These are phyloP conservation scores for Dicorynia guianensis DNA, from an alignment of 306 rosid genomes.

Conservation along the genomic window DNA sequence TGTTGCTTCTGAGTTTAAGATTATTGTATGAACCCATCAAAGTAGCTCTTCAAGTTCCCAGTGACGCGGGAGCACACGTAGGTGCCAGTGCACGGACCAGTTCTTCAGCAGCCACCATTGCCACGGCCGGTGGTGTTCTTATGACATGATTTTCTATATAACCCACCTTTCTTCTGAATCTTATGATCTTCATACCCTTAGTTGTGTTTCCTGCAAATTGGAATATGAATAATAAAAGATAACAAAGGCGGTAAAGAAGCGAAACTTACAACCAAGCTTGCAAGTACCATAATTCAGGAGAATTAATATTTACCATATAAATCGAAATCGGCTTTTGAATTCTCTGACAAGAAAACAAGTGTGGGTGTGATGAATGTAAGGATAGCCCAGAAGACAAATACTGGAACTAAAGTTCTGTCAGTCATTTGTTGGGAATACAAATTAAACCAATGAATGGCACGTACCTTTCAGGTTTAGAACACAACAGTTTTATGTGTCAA, in stretches of 20 bases:
- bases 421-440: slow-evolving; percentile 43
- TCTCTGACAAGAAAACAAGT: slow-evolving; percentile 56
- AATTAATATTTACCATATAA: not conserved
- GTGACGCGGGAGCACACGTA: slow-evolving; percentile 17
- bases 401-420: slow-evolving; percentile 61
- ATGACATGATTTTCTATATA: slow-evolving; percentile 33
- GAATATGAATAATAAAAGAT: not conserved
- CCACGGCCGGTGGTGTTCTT: slow-evolving; percentile 21
- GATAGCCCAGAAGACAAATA: slow-evolving; percentile 70
- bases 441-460: not conserved
- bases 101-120: slow-evolving; percentile 13
- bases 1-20: slow-evolving; percentile 26
- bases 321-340: slow-evolving; percentile 40
- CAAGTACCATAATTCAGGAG: no score
- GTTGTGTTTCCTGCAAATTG: slow-evolving; percentile 45
- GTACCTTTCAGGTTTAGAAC: not conserved
- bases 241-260: not conserved
- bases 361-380: slow-evolving; percentile 67
- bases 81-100: slow-evolving; percentile 29
- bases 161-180: slow-evolving; percentile 53
- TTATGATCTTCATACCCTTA: slow-evolving; percentile 44
- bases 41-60: not conserved
- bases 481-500: not conserved
- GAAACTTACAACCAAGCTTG: not conserved
- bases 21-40: slow-evolving; percentile 26